Conservation (phyloP, 257 asterid species). For the Petunia axillaris region DNA sequence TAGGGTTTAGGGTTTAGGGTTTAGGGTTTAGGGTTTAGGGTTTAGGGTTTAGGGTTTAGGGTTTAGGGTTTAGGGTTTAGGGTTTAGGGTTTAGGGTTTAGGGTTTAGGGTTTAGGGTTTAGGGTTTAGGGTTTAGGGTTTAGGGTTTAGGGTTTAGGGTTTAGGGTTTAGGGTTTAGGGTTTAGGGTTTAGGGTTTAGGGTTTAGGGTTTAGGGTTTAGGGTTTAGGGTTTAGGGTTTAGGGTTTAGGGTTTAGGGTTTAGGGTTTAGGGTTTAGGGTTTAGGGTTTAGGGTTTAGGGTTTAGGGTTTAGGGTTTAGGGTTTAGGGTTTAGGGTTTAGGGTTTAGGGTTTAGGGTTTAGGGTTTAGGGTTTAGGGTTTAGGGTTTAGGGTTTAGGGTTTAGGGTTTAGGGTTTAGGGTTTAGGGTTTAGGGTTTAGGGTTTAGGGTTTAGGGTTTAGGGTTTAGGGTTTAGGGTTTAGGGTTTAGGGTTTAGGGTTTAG, state of each 20-base stretch:
- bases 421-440: conserved; percentile 21
- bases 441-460: conserved; percentile 14
- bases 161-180: conserved; percentile 19
- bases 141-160: conserved; percentile 24
- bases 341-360: conserved; percentile 22
- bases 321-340: conserved; percentile 28
- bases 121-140: conserved; percentile 23
- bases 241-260: conserved; percentile 29
- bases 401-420: conserved; percentile 18
- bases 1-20: conserved; percentile 29
- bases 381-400: conserved; percentile 15
- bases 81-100: conserved; percentile 25
- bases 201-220: conserved; percentile 23
- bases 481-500: conserved; percentile 34
- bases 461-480: conserved; percentile 29
- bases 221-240: conserved; percentile 30
- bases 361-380: conserved; percentile 26
- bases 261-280: conserved; percentile 23
- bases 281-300: conserved; percentile 7
- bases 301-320: conserved; percentile 26
- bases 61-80: conserved; percentile 24
- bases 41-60: conserved; percentile 30
- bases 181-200: conserved; percentile 19
- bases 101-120: conserved; percentile 25
- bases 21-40: conserved; percentile 27